A percentile compares a stretch with the other conserved stretches of the same genome.
Conservation (phyloP, 202 grass and related monocot species). For the Schoenoplectus triqueter region DNA sequence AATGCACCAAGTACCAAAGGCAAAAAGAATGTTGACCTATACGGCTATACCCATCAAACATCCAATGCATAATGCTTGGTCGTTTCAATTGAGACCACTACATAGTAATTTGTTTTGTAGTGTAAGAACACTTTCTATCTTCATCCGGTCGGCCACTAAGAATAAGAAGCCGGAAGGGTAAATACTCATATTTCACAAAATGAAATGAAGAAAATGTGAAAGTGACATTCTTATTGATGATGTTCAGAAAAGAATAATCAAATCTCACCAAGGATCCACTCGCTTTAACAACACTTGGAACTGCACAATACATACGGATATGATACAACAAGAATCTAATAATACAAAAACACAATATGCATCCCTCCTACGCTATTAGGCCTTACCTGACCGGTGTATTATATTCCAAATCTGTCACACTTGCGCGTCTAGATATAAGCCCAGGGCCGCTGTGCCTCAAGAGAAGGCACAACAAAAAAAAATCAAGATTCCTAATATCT, state of each 20-base stretch:
- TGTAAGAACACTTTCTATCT: not conserved
- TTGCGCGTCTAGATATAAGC: not conserved
- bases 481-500: slow-evolving; percentile 15
- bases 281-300: slow-evolving; percentile 25
- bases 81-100: not conserved
- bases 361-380: slow-evolving; percentile 37
- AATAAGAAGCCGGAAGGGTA: not conserved
- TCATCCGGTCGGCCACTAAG: not conserved
- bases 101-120: not conserved
- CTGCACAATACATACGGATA: slow-evolving; percentile 35
- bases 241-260: slow-evolving; percentile 41
- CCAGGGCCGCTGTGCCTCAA: slow-evolving; percentile 23
- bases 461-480: slow-evolving; percentile 14
- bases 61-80: not conserved
- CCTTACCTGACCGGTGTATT: slow-evolving; percentile 26
- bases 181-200: slow-evolving; percentile 6
- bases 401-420: slow-evolving; percentile 19
- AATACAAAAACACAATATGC: slow-evolving; percentile 30
- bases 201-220: slow-evolving; percentile 10
- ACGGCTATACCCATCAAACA: not conserved
- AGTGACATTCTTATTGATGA: slow-evolving; percentile 35
- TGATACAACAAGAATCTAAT: slow-evolving; percentile 38
- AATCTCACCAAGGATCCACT: slow-evolving; percentile 33
- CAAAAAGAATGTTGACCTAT: not conserved
- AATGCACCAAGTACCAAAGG: not conserved